Percentiles rank a stretch among this genome's conserved stretches.
phyloP scores from a whole-genome alignment of 179 eudicot species.

The Spinacia oleracea region DNA sequence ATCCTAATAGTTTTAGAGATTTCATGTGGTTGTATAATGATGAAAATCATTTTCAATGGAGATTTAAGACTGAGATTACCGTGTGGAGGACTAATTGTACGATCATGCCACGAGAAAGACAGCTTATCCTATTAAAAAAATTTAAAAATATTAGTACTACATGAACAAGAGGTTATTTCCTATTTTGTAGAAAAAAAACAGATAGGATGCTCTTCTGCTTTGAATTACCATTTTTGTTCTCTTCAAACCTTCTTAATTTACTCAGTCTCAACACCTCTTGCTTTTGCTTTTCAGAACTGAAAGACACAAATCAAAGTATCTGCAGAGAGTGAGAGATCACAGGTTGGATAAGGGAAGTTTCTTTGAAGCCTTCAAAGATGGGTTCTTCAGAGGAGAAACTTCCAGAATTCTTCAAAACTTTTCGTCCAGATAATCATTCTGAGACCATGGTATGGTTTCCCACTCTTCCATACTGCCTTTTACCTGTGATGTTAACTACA shows the following conservation, averaged over 20 bases:
- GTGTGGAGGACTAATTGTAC: no score
- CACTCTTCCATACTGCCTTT: not conserved
- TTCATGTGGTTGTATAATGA: no score
- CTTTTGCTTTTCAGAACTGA: not conserved
- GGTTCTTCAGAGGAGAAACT: conserved; percentile 20
- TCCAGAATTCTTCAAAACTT: conserved; percentile 25
- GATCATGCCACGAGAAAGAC: not conserved
- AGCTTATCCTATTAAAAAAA: not conserved
- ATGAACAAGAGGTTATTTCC: not conserved
- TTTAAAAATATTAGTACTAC: not conserved
- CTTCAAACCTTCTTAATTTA: not conserved
- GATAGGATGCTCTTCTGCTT: not conserved
- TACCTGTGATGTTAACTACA: not conserved
- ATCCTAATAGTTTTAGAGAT: no score
- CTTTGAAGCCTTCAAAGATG: conserved; percentile 13
- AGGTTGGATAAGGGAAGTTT: not conserved
- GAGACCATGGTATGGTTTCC: conserved; percentile 17
- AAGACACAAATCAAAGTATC: not conserved
- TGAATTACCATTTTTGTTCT: not conserved
- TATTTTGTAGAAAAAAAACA: not conserved
- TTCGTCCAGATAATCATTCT: conserved; percentile 16
- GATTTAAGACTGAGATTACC: no score
- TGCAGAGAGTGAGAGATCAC: not conserved
- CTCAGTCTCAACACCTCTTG: not conserved
- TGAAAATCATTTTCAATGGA: no score